These are phyloP conservation scores for Verticillium dahliae DNA, from an alignment of 2,329 filamentous ascomycete genomes.

Conservation along the genomic window DNA sequence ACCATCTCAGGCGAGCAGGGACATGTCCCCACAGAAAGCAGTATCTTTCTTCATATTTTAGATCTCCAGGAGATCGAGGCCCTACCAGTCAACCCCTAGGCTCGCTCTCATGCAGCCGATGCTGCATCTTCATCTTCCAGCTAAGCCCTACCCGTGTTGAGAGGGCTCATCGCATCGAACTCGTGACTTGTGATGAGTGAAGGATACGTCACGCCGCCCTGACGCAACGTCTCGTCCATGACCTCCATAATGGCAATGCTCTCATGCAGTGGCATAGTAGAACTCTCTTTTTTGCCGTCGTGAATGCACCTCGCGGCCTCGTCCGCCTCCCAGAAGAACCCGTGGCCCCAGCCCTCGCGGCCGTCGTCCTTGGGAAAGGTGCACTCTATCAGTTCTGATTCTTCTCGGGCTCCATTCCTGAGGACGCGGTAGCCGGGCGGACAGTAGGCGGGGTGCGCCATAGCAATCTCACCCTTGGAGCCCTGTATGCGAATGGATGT, in stretches of 20 bases:
- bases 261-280: conserved; percentile 64
- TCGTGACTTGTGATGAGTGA: conserved; percentile 50
- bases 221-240: conserved; percentile 49
- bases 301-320: conserved; percentile 68
- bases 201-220: conserved; percentile 48
- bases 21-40: too few species aligned
- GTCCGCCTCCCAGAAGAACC: conserved; percentile 87
- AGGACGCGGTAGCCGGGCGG: conserved; percentile 62
- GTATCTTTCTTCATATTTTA: too few species aligned
- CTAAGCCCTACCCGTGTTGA: conserved; percentile 42
- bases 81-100: too few species aligned
- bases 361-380: conserved; percentile 44
- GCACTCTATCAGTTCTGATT: conserved; percentile 44
- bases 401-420: conserved; percentile 37
- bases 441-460: conserved; percentile 64
- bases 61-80: too few species aligned
- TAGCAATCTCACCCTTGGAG: conserved; percentile 73
- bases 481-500: conserved; percentile 76
- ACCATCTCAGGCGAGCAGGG: too few species aligned
- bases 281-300: conserved; percentile 72
- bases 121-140: too few species aligned
- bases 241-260: conserved; percentile 79
- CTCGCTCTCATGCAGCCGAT: too few species aligned
- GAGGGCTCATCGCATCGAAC: conserved; percentile 53
- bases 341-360: conserved; percentile 54